Conservation (phyloP, 2,329 filamentous ascomycete genomes). For the Trichoderma sp. region DNA sequence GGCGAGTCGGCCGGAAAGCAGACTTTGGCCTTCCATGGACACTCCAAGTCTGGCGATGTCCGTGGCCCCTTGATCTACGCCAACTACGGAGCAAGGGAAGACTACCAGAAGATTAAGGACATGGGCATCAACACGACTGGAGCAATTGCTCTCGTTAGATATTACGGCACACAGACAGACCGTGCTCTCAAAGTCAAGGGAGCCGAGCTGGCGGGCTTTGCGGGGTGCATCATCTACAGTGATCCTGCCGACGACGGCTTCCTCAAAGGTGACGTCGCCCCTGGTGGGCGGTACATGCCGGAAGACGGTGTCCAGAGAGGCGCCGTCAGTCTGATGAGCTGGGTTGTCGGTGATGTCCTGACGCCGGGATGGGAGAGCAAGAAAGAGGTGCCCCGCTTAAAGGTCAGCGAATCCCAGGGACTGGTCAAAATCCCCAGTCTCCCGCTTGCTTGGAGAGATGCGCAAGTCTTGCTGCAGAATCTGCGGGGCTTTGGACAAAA, state of each 20-base stretch:
- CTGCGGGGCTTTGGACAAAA: constrained; percentile 71
- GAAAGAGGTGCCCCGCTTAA: constrained; percentile 61
- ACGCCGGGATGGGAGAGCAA: constrained; percentile 82
- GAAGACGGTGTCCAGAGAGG: constrained; percentile 79
- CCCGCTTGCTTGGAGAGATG: constrained; percentile 86
- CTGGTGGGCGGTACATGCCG: constrained; percentile 76
- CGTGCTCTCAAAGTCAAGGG: constrained; percentile 81
- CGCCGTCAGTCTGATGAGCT: constrained; percentile 74
- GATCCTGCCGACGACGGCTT: constrained; percentile 86
- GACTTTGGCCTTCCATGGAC: constrained; percentile 80
- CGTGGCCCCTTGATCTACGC: constrained; percentile 85
- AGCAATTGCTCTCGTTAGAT: constrained; percentile 78
- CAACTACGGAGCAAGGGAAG: constrained; percentile 82
- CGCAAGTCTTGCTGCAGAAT: constrained; percentile 71
- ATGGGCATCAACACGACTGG: constrained; percentile 71
- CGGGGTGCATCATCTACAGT: constrained; percentile 86
- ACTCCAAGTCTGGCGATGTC: constrained; percentile 82
- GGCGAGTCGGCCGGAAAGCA: constrained; percentile 61
- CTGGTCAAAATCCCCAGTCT: constrained; percentile 84
- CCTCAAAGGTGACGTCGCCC: constrained; percentile 66
- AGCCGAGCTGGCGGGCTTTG: constrained; percentile 80
- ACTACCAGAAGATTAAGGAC: constrained; percentile 71
- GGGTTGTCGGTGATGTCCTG: constrained; percentile 85
- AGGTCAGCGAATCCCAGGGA: constrained; percentile 66
- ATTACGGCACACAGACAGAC: constrained; percentile 71